Evolutionary conservation across 108 stramenopile species (phyloP), one percentile per base, ranked within the genome.

Genomic region (Chaetoceros tenuissimus): DNA sequence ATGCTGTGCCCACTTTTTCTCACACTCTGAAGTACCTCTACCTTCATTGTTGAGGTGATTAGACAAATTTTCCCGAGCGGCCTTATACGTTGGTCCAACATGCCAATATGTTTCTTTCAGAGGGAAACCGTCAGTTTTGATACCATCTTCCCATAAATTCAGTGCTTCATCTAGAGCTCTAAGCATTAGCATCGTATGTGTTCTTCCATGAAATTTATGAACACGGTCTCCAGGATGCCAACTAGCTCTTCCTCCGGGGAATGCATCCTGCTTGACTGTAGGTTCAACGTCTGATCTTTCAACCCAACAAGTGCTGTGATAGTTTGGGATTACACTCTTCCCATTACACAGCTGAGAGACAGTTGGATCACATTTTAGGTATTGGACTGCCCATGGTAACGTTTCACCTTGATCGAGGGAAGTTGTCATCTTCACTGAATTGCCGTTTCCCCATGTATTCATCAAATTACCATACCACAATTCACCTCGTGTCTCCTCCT

Each of bases 401-500:
- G 66, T 64, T 28, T 54, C 53, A 2, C 75, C 84, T 48, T 75
- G 71, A 26, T 69, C 71, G 5, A 63, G 59, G 64, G 65, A 71
- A 24, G 62, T 69, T 16, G 76, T 78, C 53, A 62, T 66, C 1
- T 71, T 57, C 17, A 87, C 34, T 53, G 17, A 73, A 71, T 47
- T 57, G n/a, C n/a, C n/a, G n/a, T n/a, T n/a, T n/a, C n/a, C n/a
- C 58, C 60, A 68, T 52, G 0, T 63, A 82, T 46, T 46, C 62
- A 3, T 84, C 84, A 29, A 79, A 74, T 40, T 82, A 77, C 20
- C 90, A 84, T 22, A 92, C 78, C 67, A 63, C 5, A 53, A 48
- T 55, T 87, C 84, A 1, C 57, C 85, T 55, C 79, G 85, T 1
- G 81, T 82, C 24, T 74, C 46, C 65, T 84, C 75, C 55, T 87